Base-by-base conservation (phyloP, 2,329 filamentous ascomycete species). In the Exophiala alcalophila region DNA sequence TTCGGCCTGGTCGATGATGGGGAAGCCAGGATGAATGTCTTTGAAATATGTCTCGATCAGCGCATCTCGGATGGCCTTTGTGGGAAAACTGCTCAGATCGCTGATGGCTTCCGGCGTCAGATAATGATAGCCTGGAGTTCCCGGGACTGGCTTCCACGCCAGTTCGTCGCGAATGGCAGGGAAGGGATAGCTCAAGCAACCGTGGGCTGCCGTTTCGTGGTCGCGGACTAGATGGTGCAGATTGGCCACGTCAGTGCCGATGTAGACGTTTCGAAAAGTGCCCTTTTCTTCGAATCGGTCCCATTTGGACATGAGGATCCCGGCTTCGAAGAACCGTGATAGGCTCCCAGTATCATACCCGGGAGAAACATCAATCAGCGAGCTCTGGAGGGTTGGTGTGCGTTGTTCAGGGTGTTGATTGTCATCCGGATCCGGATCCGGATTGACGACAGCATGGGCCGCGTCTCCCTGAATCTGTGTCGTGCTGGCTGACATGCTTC, bases 41-140 rank as follows among this genome's bases (percentile, higher is more conserved):
- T 57, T 58, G 47, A 76, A 77, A 54, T 74, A 78, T 1, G 73
- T 70, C 5, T 67, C 59, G 4, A 78, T 64, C 8, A 78, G 62
- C 40, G 70, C 64, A 54, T 76, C 40, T 18, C 27, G 34, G 11
- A 48, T 20, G n/a, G 28, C 16, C 9, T 15, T 15, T 12, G 29
- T 15, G 4, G 44, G 44, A 9, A 43, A 23, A n/a, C 28, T 32
- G 30, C 31, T 28, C 12, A 45, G 23, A 24, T 37, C 35, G 21
- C 24, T 14, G n/a, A 40, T 18, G 23, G 30, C 5, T 12, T 35
- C 39, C 15, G 23, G 11, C 20, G 14, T 9, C 14, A 18, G 18
- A 28, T 32, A 16, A 19, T 23, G 18, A 12, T 21, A 15, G 20
- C 18, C 4, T n/a, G 29, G 29, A 7, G 4, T 16, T 32, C 16